Evolutionary conservation across 163 green algal species (phyloP).

Genomic region (Chloromonas sp.): DNA sequence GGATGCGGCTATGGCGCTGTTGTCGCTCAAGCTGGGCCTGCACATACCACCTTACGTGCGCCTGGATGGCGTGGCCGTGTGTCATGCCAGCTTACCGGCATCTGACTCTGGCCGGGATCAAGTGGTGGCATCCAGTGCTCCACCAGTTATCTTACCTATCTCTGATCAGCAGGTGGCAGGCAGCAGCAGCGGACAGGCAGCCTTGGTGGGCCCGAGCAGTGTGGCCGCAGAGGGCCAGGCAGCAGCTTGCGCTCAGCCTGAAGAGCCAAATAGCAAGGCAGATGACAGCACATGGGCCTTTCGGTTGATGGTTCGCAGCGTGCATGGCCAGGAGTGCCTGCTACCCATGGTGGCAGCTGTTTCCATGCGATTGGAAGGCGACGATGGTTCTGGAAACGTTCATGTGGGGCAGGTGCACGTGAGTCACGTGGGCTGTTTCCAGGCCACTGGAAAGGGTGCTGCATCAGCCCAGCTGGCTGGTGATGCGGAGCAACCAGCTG

Average conservation of each 20-base stretch:
- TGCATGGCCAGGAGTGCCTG: background rate
- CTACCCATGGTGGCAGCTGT: background rate
- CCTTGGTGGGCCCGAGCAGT: background rate
- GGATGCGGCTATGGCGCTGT: slow-evolving; percentile 44
- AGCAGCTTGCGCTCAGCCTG: background rate
- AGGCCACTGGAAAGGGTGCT: background rate
- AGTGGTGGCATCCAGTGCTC: background rate
- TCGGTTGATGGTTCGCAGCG: background rate
- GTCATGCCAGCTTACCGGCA: background rate
- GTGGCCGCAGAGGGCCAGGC: background rate
- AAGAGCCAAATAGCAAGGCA: background rate
- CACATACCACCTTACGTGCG: slow-evolving; percentile 45
- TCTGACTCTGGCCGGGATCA: background rate
- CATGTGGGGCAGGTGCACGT: background rate
- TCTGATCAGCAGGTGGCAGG: background rate
- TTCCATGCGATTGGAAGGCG: background rate
- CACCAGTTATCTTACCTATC: background rate
- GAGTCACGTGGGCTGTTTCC: background rate
- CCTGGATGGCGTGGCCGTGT: slow-evolving; percentile 45
- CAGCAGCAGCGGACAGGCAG: background rate
- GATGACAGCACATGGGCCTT: background rate
- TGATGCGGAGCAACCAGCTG: background rate
- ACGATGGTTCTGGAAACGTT: background rate
- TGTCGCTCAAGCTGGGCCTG: slow-evolving; percentile 32
- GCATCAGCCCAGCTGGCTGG: background rate